Evolutionary conservation across 2,329 filamentous ascomycete species (phyloP).

Genomic region (Ambrosiella cleistominuta): DNA sequence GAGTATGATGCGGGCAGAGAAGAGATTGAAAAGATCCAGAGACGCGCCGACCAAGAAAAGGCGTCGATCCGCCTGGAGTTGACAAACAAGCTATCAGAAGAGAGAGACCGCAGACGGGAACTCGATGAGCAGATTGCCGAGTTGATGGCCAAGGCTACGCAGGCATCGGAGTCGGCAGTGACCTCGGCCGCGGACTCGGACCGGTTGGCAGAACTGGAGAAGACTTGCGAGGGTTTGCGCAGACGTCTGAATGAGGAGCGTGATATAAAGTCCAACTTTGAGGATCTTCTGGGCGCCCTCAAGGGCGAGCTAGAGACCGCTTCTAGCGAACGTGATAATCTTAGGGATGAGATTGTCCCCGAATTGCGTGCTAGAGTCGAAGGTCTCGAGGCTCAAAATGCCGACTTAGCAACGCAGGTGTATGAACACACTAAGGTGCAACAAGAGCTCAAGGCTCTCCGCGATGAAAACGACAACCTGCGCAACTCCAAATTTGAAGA

Average conservation of each 20-base stretch:
- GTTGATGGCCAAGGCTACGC: constrained; percentile 60
- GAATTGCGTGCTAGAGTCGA: constrained; percentile 60
- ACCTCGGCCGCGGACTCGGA: constrained; percentile 38
- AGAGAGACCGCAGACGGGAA: constrained; percentile 54
- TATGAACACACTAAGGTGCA: constrained; percentile 76
- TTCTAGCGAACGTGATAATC: constrained; percentile 76
- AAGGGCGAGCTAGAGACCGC: constrained; percentile 66
- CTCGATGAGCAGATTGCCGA: constrained; percentile 73
- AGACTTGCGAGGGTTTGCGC: constrained; percentile 62
- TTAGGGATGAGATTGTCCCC: constrained; percentile 75
- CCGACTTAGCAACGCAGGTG: constrained; percentile 52
- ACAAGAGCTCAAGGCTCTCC: constrained; percentile 61
- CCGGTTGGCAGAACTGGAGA: constrained; percentile 62
- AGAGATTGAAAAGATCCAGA: constrained; percentile 67
- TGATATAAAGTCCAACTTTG: constrained; percentile 78
- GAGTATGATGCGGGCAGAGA: constrained; percentile 38
- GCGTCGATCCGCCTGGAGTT: constrained; percentile 73
- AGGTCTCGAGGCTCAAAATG: constrained; percentile 56
- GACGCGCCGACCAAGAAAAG: constrained; percentile 78
- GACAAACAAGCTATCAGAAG: constrained; percentile 72
- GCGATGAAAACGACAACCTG: constrained; percentile 46
- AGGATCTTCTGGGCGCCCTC: constrained; percentile 73
- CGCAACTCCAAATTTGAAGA: constrained; percentile 22
- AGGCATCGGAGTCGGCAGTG: constrained; percentile 36
- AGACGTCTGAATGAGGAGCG: constrained; percentile 72